Conservation (phyloP, 345 rosid genomes). For the Carallia brachiata region DNA sequence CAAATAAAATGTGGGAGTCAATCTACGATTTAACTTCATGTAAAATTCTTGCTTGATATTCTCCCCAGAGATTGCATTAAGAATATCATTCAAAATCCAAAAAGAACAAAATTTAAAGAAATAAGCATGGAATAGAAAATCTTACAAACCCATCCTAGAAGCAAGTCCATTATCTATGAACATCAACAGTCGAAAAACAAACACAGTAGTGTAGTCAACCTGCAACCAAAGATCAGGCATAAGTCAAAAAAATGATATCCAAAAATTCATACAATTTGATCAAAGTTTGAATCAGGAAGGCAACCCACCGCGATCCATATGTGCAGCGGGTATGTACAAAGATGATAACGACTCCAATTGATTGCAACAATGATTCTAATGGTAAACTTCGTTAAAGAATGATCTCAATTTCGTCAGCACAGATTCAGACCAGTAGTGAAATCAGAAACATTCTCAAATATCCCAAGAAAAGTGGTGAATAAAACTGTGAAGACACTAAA, state of each 20-base stretch:
- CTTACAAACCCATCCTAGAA: slow-evolving; percentile 98
- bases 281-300: not conserved
- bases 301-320: slow-evolving; percentile 93
- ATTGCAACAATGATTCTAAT: slow-evolving; percentile 80
- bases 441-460: no score
- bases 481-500: no score
- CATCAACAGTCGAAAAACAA: slow-evolving; percentile 88
- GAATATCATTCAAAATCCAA: not conserved
- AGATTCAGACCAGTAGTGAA: no score
- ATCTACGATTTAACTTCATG: not conserved
- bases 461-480: no score
- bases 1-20: not conserved
- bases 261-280: not conserved
- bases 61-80: no score
- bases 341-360: slow-evolving; percentile 77
- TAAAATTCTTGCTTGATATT: not conserved
- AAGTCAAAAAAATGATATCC: not conserved
- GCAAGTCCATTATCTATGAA: slow-evolving; percentile 93
- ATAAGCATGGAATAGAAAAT: not conserved
- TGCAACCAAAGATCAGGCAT: slow-evolving; percentile 29
- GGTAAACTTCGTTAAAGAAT: slow-evolving; percentile 32
- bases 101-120: not conserved
- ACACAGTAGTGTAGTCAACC: slow-evolving; percentile 92
- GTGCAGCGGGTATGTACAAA: slow-evolving; percentile 83
- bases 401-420: not conserved